Base-by-base conservation (phyloP, 2,329 filamentous ascomycete genomes). In the Capronia americana region DNA sequence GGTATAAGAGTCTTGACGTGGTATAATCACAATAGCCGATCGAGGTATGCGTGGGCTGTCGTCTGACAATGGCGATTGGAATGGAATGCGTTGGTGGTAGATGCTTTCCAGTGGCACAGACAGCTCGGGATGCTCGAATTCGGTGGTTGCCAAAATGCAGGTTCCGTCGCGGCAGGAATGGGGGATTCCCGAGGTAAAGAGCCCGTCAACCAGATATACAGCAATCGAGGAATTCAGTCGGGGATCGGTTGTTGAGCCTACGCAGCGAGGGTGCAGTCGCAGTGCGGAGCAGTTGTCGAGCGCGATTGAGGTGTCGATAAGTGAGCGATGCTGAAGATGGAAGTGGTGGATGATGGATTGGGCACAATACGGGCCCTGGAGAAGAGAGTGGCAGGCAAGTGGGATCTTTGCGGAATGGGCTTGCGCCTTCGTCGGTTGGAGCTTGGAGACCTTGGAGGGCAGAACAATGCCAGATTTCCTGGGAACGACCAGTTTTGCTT, bases 81-180 rank as follows among this genome's bases (percentile, higher is more conserved):
- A 62, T 62, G 59, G 59, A 62, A 62, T 62, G 59, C 51, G 58
- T 28, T 55, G 30, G 55, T 30, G 57, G 56, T 58, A 60, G 64
- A 67, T 61, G 60, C 34, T 50, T 50, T 48, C 46, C 23, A 59
- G 64, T 61, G 55, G 60, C 48, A 48, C 54, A 56, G 30, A 62
- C 57, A 55, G 53, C 28, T 28, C 53, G 30, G 30, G 54, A n/a
- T 46, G 50, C 58, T 55, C 11, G 58, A 38, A 11, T 58, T 30
- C 51, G 59, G 56, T 63, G 55, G 53, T 55, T 53, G 48, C 30
- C 59, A 46, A 30, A 62, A 56, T 62, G 59, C 34, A 20, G 59
- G 58, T 10, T 41, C 46, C 38, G 58, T 24, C 50, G 59, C 51
- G 20, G n/a, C 32, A 17, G 51, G 32, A 24, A 57, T 46, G 23